These are phyloP conservation scores for Acanthamoeba triangularis DNA, from an alignment of 208 protist species.

Conservation along the genomic window DNA sequence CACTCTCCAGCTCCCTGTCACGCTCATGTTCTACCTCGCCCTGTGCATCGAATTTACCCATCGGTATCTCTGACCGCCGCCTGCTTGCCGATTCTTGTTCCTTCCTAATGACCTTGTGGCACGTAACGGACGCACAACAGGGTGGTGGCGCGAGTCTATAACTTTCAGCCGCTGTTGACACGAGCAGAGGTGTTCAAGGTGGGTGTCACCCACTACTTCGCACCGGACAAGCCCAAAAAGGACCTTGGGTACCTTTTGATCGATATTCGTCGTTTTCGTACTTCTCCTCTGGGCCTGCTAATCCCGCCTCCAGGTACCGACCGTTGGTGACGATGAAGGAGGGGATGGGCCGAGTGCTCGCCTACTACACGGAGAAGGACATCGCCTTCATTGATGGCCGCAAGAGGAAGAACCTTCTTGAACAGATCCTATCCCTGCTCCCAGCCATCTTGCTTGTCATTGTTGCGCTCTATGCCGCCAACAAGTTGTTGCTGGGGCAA, in stretches of 20 bases:
- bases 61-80: background rate
- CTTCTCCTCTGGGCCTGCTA: background rate
- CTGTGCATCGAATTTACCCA: conserved; percentile 74
- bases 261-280: background rate
- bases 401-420: background rate
- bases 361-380: conserved; percentile 22
- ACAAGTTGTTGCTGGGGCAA: background rate
- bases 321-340: background rate
- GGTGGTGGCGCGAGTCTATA: conserved; percentile 76
- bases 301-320: background rate
- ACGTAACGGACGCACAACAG: background rate
- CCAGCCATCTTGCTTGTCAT: background rate
- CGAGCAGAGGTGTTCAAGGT: conserved; percentile 82
- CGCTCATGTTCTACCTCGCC: conserved; percentile 80
- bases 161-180: conserved; percentile 83
- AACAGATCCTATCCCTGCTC: background rate
- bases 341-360: conserved; percentile 8
- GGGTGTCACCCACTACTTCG: conserved; percentile 84
- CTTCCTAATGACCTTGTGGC: background rate
- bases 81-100: background rate
- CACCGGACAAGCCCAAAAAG: conserved; percentile 59
- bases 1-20: conserved; percentile 33
- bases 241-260: conserved; percentile 72
- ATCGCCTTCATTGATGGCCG: background rate
- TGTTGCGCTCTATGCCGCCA: background rate